Evolutionary conservation across 2,329 filamentous ascomycete species (phyloP), one percentile per base, ranked within the genome.

Genomic region (Colletotrichum sp.): DNA sequence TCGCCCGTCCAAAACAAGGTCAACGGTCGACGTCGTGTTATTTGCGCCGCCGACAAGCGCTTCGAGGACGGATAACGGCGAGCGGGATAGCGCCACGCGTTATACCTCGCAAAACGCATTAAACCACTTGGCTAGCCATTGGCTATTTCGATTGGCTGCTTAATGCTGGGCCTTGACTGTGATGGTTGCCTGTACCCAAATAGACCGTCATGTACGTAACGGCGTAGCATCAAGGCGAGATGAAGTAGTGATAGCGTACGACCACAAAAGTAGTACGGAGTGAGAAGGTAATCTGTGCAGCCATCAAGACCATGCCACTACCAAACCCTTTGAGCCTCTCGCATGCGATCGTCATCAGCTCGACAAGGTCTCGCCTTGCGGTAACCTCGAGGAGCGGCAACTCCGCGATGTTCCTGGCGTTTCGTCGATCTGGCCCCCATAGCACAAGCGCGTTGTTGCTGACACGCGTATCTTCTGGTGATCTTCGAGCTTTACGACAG

Each of bases 1-100:
- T 73, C 70, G 61, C 30, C 63, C 57, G 10, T 21, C 36, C 16
- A 63, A 73, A 73, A 10, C 73, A 75, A 75, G 73, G 73, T 48
- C 39, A 73, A 72, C 18, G 18, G 16, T 14, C 55, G 34, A 28
- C 21, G 70, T 43, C 34, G 24, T 34, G 39, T 18, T 24, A 12
- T 34, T 14, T 36, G 36, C 18, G 30, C 68, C n/a, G 43, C 68
- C 61, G 39, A 26, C 67, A 52, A 72, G 36, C n/a, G 36, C 61
- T 66, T 39, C 34, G 13, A 30, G 21, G 24, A 64, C 30, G 57
- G 67, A 34, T n/a, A 52, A 9, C 4, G 24, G 26, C n/a, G 16
- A 34, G 26, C 63, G n/a, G 28, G 21, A 48, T 64, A 73, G 34
- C 43, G 63, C 69, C 73, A 75, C 69, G 14, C n/a, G 18, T 24